Evolutionary conservation across 1,139 yeast species (phyloP).

Genomic region (Scheffersomyces lignicola): DNA sequence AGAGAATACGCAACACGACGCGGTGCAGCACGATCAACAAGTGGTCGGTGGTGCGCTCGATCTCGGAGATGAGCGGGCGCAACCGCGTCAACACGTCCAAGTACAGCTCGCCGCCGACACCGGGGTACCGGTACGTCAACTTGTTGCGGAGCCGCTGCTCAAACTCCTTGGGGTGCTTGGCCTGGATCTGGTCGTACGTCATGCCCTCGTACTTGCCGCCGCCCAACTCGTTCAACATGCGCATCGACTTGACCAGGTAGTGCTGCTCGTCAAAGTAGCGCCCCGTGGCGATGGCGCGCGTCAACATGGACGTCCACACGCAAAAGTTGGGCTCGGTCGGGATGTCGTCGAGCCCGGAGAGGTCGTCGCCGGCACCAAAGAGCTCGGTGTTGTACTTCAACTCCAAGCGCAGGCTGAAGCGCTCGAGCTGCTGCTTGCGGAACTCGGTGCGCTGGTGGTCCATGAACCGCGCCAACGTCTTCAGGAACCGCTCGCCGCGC

Average conservation of each 20-base stretch:
- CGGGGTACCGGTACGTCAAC: conserved; percentile 86
- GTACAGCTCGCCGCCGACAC: conserved; percentile 96
- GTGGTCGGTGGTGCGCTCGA: conserved; percentile 90
- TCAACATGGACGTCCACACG: conserved; percentile 91
- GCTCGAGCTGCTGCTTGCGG: conserved; percentile 59
- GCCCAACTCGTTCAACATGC: conserved; percentile 90
- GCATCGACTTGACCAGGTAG: conserved; percentile 82
- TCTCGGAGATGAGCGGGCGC: conserved; percentile 86
- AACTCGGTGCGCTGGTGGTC: conserved; percentile 70
- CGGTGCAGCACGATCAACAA: conserved; percentile 82
- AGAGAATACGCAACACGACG: conserved; percentile 81
- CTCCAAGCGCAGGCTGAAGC: conserved; percentile 46
- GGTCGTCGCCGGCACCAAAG: conserved; percentile 22
- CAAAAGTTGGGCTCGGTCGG: conserved; percentile 71
- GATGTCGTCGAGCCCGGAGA: conserved; percentile 32
- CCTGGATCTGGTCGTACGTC: conserved; percentile 82
- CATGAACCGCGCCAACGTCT: conserved; percentile 73
- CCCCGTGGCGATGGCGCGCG: conserved; percentile 77
- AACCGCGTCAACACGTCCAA: conserved; percentile 88
- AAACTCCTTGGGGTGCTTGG: conserved; percentile 73
- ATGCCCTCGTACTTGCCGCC: conserved; percentile 92
- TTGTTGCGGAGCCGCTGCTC: conserved; percentile 73
- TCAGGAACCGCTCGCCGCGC: conserved; percentile 74
- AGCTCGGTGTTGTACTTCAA: conserved; percentile 36
- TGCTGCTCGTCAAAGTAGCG: conserved; percentile 68